Evolutionary conservation across 2,329 filamentous ascomycete genomes (phyloP), one percentile per base, ranked within the genome.

Genomic region (Calonectria fujianensis): DNA sequence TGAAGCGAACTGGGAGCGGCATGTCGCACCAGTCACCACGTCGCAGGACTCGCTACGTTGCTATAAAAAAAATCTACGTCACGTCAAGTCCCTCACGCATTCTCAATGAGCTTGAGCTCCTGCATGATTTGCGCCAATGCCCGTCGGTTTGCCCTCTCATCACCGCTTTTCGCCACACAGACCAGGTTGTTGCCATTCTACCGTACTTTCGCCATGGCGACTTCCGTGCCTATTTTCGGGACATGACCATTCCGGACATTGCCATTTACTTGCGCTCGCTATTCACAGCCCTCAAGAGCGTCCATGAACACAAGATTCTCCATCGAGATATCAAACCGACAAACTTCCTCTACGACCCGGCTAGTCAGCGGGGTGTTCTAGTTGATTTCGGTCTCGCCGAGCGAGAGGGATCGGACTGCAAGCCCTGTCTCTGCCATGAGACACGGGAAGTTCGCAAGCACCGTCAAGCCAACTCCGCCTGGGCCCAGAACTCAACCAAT

Each of bases 341-440:
- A 29, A 98, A 98, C 83, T 98, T 98, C 81, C 90, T 98, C 50
- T 98, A 98, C 86, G 95, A 98, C 77, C 95, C 95, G 0, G 87
- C 92, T 14, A 92, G 93, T 54, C 92, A 93, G 80, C 93, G 95
- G 70, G 97, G 97, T 51, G 96, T 99, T 2, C 90, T 99, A 0
- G 97, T 99, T n/a, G 97, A 99, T 83, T 99, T 99, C 86, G 97
- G 97, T n/a, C 91, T 99, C 20, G 97, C 97, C 45, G 97, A 99
- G 87, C 89, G 93, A 66, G 92, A 95, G 82, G 93, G 94, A 29
- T 92, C 92, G 31, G 95, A 97, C 68, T 91, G 89, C 83, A 94
- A 95, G 81, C 93, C 93, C 2, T 98, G 96, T 82, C 87, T 95
- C n/a, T 98, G 96, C 85, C 92, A 93, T 75, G 91, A 96, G 74